Evolutionary conservation across 2,329 filamentous ascomycete species (phyloP).

Genomic region (Elsinoe ampelina): DNA sequence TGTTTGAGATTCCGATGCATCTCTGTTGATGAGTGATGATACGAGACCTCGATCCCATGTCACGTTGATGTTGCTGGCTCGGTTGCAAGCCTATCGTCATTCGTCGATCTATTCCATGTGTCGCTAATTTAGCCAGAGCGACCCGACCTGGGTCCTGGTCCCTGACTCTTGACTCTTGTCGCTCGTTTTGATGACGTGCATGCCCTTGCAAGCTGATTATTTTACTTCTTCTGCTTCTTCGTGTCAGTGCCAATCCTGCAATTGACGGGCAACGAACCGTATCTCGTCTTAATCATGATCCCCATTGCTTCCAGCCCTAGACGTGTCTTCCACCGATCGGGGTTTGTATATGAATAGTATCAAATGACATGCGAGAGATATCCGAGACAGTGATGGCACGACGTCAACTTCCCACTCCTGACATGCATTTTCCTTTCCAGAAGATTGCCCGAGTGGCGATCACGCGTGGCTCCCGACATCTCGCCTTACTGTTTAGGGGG

Average conservation of each 20-base stretch:
- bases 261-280: neutral
- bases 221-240: neutral
- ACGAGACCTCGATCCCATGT: too few species aligned
- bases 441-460: neutral
- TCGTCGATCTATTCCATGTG: constrained; percentile 8
- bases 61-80: too few species aligned
- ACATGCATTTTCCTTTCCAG: neutral
- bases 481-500: neutral
- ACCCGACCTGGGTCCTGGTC: neutral
- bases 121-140: constrained; percentile 6
- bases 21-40: neutral
- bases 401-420: neutral
- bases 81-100: neutral
- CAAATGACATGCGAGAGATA: neutral
- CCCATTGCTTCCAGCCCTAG: neutral
- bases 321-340: neutral
- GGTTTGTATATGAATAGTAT: neutral
- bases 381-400: neutral
- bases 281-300: neutral
- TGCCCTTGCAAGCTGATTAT: neutral
- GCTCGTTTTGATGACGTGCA: constrained; percentile 1
- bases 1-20: neutral
- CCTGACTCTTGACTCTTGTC: neutral
- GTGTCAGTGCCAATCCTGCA: neutral
- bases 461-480: neutral